Base-by-base conservation (phyloP, 2,329 filamentous ascomycete genomes). In the Periconia macrospinosa region DNA sequence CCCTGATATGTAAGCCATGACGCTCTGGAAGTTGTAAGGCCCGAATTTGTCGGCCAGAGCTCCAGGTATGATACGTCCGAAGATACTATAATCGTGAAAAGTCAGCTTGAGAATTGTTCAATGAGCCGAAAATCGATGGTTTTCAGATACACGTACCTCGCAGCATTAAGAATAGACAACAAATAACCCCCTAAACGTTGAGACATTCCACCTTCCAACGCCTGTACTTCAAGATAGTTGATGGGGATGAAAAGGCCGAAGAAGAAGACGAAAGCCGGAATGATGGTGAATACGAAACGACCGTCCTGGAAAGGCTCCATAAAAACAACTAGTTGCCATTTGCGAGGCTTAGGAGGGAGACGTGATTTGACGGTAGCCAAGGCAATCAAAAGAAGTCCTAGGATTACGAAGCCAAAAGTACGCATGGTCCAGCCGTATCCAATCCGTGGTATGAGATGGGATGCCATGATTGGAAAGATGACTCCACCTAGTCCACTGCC, bases 391-490 rank as follows among this genome's bases (percentile, higher is more conserved):
- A 83, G 76, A 54, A 84, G 73, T 51, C 77, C 80, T 55, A 90
- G 79, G 57, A 89, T 85, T 46, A 88, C 73, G 52, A 89, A 84
- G 14, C 83, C 61, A 48, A 74, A 76, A 75, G 0, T 81, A 72
- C 85, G 43, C 87, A 40, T 74, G 67, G 61, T 84, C 85, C 85
- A 87, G 2, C 71, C 75, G 56, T 83, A 87, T 0, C 83, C 84
- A 8, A 85, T 75, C 3, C 76, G 33, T 0, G 75, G 74, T 44
- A 87, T 81, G 19, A 87, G 69, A 33, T 78, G 78, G 1, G 78
- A 71, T 13, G 86, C 78, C 79, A 87, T 84, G 61, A 87, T 85
- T 0, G 85, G 85, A 45, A 86, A 80, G 35, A 86, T 79, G 15
- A 87, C 81, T 17, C 81, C 81, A 1, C 81, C 81, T 6, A 83